These are phyloP conservation scores for Sclerotinia glacialis DNA, from an alignment of 2,329 filamentous ascomycete species.

Conservation along the genomic window DNA sequence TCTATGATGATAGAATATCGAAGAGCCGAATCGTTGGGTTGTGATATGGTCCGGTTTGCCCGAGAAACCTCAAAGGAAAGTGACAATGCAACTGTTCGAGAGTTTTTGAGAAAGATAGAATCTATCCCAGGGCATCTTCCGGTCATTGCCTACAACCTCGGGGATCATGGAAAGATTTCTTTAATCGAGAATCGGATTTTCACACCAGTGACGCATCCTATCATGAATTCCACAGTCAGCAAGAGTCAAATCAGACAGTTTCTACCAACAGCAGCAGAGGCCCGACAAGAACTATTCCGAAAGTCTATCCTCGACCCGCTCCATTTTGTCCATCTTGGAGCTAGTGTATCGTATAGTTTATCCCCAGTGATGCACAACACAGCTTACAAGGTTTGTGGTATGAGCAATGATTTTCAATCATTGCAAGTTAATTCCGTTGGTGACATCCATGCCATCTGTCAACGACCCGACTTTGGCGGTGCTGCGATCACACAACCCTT, in stretches of 20 bases:
- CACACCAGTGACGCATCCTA: conserved; percentile 54
- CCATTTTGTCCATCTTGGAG: conserved; percentile 72
- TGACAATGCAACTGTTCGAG: conserved; percentile 47
- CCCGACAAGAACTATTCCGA: conserved; percentile 63
- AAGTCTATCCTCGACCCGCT: conserved; percentile 67
- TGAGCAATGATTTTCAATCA: conserved; percentile 66
- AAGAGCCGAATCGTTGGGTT: conserved; percentile 50
- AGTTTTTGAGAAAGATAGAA: conserved; percentile 34
- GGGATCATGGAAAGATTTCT: conserved; percentile 52
- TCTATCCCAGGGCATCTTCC: conserved; percentile 34
- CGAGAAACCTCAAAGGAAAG: conserved; percentile 48
- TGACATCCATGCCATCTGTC: conserved; percentile 61
- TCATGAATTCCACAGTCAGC: conserved; percentile 54
- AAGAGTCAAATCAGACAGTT: conserved; percentile 36
- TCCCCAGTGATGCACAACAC: conserved; percentile 77
- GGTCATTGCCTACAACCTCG: conserved; percentile 55
- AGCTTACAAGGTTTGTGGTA: conserved; percentile 63
- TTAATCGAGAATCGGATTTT: conserved; percentile 56
- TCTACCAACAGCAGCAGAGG: conserved; percentile 55
- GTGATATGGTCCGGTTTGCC: conserved; percentile 55
- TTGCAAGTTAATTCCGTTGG: conserved; percentile 61
- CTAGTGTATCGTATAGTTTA: conserved; percentile 67
- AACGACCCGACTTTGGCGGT: conserved; percentile 67
- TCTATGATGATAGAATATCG: conserved; percentile 50
- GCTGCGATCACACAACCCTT: conserved; percentile 70